Conservation (phyloP, 2,329 filamentous ascomycete genomes). For the Tolypocladium tundrense region DNA sequence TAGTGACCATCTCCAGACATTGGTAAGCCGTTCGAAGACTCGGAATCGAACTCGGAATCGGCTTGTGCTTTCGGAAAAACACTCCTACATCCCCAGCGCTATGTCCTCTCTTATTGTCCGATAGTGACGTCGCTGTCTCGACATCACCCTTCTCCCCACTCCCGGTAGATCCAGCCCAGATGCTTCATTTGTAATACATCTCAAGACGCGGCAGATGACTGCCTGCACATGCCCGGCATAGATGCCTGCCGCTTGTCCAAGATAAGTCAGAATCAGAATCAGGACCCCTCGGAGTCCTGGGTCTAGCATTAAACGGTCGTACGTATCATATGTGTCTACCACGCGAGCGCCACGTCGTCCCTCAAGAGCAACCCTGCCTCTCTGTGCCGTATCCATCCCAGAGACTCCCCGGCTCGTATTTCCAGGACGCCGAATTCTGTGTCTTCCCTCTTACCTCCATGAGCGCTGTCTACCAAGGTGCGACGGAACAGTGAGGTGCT, state of each 20-base stretch:
- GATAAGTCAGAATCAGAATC: neutral
- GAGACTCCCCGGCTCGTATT: neutral
- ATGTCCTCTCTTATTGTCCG: neutral
- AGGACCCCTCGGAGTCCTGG: neutral
- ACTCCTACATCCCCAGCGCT: no score
- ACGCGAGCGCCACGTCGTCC: neutral
- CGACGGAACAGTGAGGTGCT: constrained; percentile 14
- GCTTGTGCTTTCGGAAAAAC: neutral
- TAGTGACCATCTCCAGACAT: neutral
- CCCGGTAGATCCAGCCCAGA: neutral
- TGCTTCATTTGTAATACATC: neutral
- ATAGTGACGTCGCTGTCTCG: neutral
- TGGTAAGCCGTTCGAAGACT: neutral
- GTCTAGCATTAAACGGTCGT: constrained; percentile 9
- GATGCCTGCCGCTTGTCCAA: neutral
- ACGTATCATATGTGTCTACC: constrained; percentile 5
- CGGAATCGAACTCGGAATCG: neutral
- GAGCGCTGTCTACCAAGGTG: constrained; percentile 16
- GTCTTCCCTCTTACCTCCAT: constrained; percentile 7
- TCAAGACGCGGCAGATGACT: neutral
- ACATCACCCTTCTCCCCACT: neutral
- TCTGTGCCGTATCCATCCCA: neutral
- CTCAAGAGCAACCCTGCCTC: neutral
- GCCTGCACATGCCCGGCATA: neutral
- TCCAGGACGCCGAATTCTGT: constrained; percentile 1